A percentile compares a stretch with the other conserved stretches of the same genome.
Evolutionary conservation across 73 alveolate species (phyloP).

Genomic region (Paramecium bursaria): DNA sequence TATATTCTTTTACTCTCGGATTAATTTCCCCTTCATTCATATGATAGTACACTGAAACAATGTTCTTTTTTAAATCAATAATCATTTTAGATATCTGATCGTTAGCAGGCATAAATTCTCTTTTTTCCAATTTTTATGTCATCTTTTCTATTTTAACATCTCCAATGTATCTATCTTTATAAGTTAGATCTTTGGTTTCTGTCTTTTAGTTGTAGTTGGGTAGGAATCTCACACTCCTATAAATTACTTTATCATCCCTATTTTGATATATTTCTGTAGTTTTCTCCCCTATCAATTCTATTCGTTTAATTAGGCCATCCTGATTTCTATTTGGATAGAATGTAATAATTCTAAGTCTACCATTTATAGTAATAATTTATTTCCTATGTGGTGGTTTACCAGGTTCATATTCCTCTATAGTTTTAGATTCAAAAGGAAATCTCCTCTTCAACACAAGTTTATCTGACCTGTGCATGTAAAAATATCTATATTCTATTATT

Average conservation of each 20-base stretch:
- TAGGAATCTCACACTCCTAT: constrained; percentile 74
- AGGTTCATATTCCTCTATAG: constrained; percentile 90
- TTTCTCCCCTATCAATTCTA: constrained; percentile 88
- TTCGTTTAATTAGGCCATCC: constrained; percentile 91
- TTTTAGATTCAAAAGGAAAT: constrained; percentile 89
- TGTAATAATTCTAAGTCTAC: constrained; percentile 75
- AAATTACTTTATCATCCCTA: constrained; percentile 86
- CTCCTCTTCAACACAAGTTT: constrained; percentile 83
- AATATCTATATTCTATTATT: constrained; percentile 79
- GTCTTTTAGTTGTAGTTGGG: constrained; percentile 1
- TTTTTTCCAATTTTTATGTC: constrained; percentile 80
- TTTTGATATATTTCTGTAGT: constrained; percentile 86
- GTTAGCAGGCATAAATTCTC: constrained; percentile 79
- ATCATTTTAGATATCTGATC: constrained; percentile 78
- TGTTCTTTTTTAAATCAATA: constrained; percentile 75
- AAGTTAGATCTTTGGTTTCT: constrained; percentile 35
- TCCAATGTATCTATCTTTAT: constrained; percentile 59
- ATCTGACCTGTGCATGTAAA: constrained; percentile 85
- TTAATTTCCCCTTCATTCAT: constrained; percentile 70
- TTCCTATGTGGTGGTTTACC: constrained; percentile 87
- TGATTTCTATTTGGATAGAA: constrained; percentile 89
- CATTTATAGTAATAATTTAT: constrained; percentile 85
- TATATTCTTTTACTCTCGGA: constrained; percentile 58
- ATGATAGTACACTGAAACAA: constrained; percentile 61
- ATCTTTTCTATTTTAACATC: constrained; percentile 74